These are phyloP conservation scores for Thalassiosira hispida DNA, from an alignment of 352 stramenopile species.

Conservation along the genomic window DNA sequence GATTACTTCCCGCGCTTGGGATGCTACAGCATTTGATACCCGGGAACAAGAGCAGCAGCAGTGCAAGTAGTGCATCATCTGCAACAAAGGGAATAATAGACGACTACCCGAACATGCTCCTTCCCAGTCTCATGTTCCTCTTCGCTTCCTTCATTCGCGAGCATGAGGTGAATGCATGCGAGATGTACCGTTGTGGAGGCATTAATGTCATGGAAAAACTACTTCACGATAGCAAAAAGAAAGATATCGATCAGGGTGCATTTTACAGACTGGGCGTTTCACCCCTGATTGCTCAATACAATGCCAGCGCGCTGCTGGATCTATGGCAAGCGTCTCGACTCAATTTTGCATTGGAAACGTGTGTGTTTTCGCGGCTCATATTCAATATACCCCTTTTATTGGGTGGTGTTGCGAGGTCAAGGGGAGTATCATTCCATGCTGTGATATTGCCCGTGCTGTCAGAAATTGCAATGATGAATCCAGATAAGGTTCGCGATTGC, in stretches of 20 bases:
- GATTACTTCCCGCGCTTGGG: slow-evolving; percentile 65
- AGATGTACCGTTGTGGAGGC: slow-evolving; percentile 70
- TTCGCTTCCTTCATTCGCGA: slow-evolving; percentile 76
- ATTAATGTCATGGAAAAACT: slow-evolving; percentile 78
- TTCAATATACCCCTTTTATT: slow-evolving; percentile 81
- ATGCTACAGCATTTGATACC: slow-evolving; percentile 9
- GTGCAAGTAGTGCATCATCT: neutral
- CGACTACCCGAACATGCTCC: slow-evolving; percentile 38
- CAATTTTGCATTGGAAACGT: slow-evolving; percentile 74
- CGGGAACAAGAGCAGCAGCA: neutral
- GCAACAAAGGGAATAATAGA: slow-evolving; percentile 32
- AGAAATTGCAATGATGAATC: slow-evolving; percentile 66
- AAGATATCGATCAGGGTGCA: slow-evolving; percentile 28
- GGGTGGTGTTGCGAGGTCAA: slow-evolving; percentile 33
- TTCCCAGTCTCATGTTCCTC: slow-evolving; percentile 62
- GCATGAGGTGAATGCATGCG: slow-evolving; percentile 72
- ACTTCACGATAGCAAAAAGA: slow-evolving; percentile 62
- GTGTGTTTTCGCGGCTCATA: slow-evolving; percentile 74
- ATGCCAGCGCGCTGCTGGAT: slow-evolving; percentile 63
- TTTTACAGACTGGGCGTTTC: slow-evolving; percentile 38
- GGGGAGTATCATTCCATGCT: slow-evolving; percentile 55
- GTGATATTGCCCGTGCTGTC: slow-evolving; percentile 74
- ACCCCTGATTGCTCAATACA: slow-evolving; percentile 31
- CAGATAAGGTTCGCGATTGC: slow-evolving; percentile 77
- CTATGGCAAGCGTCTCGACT: slow-evolving; percentile 67